These are phyloP conservation scores for Termitomyces sp. DNA, from an alignment of 768 basidiomycete species.

Conservation along the genomic window DNA sequence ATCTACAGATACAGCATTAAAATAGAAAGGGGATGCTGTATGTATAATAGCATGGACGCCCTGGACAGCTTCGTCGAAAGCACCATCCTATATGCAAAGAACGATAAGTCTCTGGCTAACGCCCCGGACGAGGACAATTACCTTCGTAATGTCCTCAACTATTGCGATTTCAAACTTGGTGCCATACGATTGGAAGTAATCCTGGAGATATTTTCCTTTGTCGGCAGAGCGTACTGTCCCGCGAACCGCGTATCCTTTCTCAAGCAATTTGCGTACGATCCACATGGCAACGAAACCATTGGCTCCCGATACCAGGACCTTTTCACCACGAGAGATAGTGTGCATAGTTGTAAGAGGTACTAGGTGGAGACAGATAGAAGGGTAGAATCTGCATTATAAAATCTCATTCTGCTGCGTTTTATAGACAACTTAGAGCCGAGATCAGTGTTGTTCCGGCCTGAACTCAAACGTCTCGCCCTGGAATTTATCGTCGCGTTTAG, in stretches of 20 bases:
- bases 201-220: conserved; percentile 19
- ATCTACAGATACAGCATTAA: conserved; percentile 33
- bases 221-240: conserved; percentile 20
- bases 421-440: not conserved
- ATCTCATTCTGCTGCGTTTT: not conserved
- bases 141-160: conserved; percentile 21
- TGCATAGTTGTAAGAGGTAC: conserved; percentile 12
- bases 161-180: conserved; percentile 20
- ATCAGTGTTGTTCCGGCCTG: not conserved
- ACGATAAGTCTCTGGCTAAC: not conserved
- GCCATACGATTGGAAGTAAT: conserved; percentile 16
- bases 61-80: conserved; percentile 68
- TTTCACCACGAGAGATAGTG: conserved; percentile 13
- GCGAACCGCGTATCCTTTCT: conserved; percentile 23
- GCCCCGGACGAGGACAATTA: not conserved
- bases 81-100: conserved; percentile 33
- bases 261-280: conserved; percentile 22
- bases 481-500: not conserved
- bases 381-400: not conserved
- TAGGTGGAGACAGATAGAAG: not conserved
- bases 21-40: conserved; percentile 53
- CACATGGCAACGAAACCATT: conserved; percentile 25
- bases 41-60: conserved; percentile 62
- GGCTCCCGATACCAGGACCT: conserved; percentile 25
- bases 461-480: no score